phyloP scores from a whole-genome alignment of 345 rosid species.

The Fremontodendron californicum region DNA sequence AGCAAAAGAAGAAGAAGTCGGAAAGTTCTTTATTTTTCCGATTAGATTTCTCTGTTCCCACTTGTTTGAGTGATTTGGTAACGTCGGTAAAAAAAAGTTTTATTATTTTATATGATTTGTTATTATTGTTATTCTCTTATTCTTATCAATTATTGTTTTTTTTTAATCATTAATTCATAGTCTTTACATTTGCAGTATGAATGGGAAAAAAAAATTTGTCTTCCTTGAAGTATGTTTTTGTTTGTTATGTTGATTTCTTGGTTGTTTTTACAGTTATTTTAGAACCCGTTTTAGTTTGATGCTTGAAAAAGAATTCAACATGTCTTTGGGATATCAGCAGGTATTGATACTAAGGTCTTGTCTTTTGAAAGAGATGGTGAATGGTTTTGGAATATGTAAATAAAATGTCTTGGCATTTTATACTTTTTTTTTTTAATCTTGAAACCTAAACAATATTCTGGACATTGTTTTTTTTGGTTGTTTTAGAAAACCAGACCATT shows the following conservation, averaged over 20 bases:
- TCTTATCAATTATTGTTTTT: background rate
- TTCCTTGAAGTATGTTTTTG: background rate
- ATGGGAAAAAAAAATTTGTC: background rate
- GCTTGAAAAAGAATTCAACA: background rate
- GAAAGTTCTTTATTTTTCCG: constrained; percentile 1
- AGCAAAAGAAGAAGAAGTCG: background rate
- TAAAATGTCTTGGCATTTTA: background rate
- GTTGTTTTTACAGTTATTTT: background rate
- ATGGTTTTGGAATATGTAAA: background rate
- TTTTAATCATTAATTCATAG: background rate
- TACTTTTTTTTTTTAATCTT: background rate
- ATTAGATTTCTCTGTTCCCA: background rate
- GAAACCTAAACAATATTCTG: constrained; percentile 12
- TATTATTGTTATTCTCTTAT: background rate
- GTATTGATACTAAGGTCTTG: background rate
- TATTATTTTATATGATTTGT: background rate
- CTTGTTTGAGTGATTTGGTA: constrained; percentile 15
- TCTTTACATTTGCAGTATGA: constrained; percentile 15
- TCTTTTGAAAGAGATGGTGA: constrained; percentile 9
- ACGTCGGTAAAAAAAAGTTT: constrained; percentile 4
- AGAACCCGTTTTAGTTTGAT: background rate
- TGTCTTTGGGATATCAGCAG: constrained; percentile 1
- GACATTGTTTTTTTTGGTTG: background rate
- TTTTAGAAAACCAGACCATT: background rate
- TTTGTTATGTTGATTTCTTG: background rate